Evolutionary conservation across 1,139 yeast genomes (phyloP), one percentile per base, ranked within the genome.

Genomic region (Geotrichum candidum): DNA sequence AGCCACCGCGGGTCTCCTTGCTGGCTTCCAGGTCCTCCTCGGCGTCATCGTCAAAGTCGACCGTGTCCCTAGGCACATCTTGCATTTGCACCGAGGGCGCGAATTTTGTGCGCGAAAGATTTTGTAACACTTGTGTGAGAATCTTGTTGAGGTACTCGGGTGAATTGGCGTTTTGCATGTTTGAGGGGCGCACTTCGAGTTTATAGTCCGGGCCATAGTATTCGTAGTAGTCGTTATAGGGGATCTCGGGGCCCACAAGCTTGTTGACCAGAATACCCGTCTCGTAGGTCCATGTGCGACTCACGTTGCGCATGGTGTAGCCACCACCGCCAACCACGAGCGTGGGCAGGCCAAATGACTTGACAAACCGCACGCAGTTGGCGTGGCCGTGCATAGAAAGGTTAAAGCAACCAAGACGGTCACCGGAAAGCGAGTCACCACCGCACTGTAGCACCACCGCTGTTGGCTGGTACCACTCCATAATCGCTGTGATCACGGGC

Each of bases 241-340:
- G 81, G 80, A 54, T 85, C 84, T 0, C 99, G 98, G 61, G 94
- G 79, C 67, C 85, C 84, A 41, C 87, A 27, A 84, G 75, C 65
- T 87, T 89, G 70, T 90, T 88, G 70, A 90, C 92, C 68, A 92
- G 79, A 62, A 94, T 78, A 23, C 97, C 97, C 3, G 97, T 87
- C 76, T 94, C 99, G 72, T 83, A 92, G 52, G 97, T 86, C 99
- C 99, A 94, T 9, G 97, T 87, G 70, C 98, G 82, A 45, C 97
- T 91, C 56, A 94, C 99, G 74, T 94, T 94, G 74, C 98, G 83
- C 88, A 94, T 94, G 22, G 98, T 94, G 76, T 94, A 94, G 41
- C 99, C 99, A 69, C 99, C 99, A 60, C 99, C 99, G 53, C 99
- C 99, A 25, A 94, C 82, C 25, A 92, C 96, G 80, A 94, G 81